Evolutionary conservation across 768 basidiomycete genomes (phyloP), one percentile per base, ranked within the genome.

Genomic region (Thelephora ganbajun): DNA sequence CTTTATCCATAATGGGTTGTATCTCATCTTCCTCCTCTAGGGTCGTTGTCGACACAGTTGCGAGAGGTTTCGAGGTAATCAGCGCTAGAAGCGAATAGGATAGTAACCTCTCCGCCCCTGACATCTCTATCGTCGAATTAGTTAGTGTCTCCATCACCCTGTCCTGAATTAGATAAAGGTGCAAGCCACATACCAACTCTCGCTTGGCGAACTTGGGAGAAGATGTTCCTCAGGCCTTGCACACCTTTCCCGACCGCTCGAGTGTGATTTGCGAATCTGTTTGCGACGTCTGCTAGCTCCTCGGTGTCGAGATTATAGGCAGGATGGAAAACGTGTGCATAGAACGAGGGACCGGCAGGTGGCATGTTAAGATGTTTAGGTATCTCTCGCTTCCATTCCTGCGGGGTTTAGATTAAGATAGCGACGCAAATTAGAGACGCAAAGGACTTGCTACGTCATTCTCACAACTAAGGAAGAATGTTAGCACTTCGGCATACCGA

Each of bases 241-340:
- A 87, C 79, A 13, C 85, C 78, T 48, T 74, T 74, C 5, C 77
- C 80, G 3, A 84, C 74, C 0, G 77, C 82, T 33, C 67, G 71
- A 0, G 77, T 70, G 54, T 91, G 83, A 9, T 63, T 65, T 35
- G 78, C 74, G 58, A 92, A 92, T 1, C 73, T 64, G 6, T 77
- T 72, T 5, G 76, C 67, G 0, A 70, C 62, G 13, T 77, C 76
- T 11, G 65, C 60, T 0, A 83, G 80, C 20, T 91, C 89, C 36
- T 83, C 78, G 0, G 69, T 58, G 52, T 92, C 88, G 22, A 91
- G 57, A 56, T 91, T 91, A 64, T 86, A 92, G 0, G 75, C 82
- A 2, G 87, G 89, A 55, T 92, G 89, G 55, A 79, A 89, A 1
- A 90, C 80, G 36, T 76, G 77, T 0, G 80, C 77, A 56, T 81